Evolutionary conservation across 2,329 filamentous ascomycete species (phyloP).

Genomic region (Ophiocordyceps camponoti-leonardi): DNA sequence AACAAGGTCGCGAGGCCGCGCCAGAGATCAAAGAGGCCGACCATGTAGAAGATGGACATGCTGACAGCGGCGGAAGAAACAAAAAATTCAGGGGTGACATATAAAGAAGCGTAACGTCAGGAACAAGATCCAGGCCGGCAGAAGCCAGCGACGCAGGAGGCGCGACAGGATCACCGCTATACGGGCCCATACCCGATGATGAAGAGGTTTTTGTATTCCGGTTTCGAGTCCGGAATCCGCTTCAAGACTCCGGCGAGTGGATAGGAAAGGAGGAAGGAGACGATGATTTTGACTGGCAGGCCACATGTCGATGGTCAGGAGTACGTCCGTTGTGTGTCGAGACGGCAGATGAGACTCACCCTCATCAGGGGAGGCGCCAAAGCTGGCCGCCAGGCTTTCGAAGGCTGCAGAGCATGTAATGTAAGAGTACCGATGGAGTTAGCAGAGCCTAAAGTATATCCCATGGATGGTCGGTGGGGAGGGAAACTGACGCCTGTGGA

Average conservation of each 20-base stretch:
- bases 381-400: constrained; percentile 12
- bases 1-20: constrained; percentile 61
- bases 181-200: constrained; percentile 44
- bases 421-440: neutral
- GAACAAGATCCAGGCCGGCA: neutral
- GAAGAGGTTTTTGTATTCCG: constrained; percentile 76
- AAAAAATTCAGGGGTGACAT: too few relatives aligned
- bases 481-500: constrained; percentile 7
- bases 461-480: neutral
- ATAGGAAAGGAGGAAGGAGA: constrained; percentile 81
- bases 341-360: constrained; percentile 9
- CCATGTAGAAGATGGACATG: constrained; percentile 73
- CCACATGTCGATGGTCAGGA: neutral
- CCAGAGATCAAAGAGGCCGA: constrained; percentile 91
- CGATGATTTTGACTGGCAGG: constrained; percentile 70
- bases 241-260: constrained; percentile 80
- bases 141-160: neutral
- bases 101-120: neutral
- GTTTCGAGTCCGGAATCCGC: constrained; percentile 69
- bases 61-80: constrained; percentile 27
- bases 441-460: neutral
- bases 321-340: constrained; percentile 1
- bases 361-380: constrained; percentile 21
- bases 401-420: constrained; percentile 11
- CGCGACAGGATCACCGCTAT: neutral